Conservation (phyloP, 768 basidiomycete species). For the Rhizopogon roseolus region DNA sequence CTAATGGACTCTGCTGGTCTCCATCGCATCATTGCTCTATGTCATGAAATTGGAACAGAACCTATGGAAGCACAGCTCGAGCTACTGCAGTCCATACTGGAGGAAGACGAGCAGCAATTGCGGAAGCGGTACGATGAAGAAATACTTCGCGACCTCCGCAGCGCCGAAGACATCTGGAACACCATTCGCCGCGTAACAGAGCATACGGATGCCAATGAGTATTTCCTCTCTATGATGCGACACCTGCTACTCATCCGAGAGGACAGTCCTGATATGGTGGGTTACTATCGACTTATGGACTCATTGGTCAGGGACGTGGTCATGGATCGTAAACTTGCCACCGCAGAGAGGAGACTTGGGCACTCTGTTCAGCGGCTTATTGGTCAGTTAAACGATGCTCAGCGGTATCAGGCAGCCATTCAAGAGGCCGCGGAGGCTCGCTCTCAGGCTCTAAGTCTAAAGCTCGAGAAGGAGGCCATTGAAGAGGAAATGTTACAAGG, state of each 20-base stretch:
- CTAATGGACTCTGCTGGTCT: constrained; percentile 91
- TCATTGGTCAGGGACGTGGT: constrained; percentile 87
- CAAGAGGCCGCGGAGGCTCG: constrained; percentile 72
- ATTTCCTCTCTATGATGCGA: constrained; percentile 92
- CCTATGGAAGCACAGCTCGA: constrained; percentile 64
- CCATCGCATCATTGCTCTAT: constrained; percentile 63
- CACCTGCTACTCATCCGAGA: constrained; percentile 88
- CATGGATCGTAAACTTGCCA: constrained; percentile 83
- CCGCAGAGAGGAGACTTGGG: constrained; percentile 81
- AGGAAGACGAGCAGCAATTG: constrained; percentile 71
- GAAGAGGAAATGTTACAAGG: constrained; percentile 80
- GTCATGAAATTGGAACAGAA: constrained; percentile 58
- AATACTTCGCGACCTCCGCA: constrained; percentile 69
- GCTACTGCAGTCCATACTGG: constrained; percentile 53
- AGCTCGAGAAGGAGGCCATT: constrained; percentile 77
- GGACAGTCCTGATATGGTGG: constrained; percentile 77
- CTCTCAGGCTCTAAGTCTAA: constrained; percentile 55
- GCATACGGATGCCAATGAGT: constrained; percentile 72
- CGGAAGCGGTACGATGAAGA: constrained; percentile 72
- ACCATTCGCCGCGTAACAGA: constrained; percentile 75
- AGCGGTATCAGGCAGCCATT: constrained; percentile 73
- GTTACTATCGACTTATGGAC: constrained; percentile 90
- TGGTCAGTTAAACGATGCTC: constrained; percentile 85
- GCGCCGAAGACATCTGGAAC: constrained; percentile 84
- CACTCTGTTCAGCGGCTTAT: constrained; percentile 87